A percentile compares a stretch with the other conserved stretches of the same genome.
Conservation (phyloP, 805 yeast genomes). For the Zygosaccharomyces bailii region DNA sequence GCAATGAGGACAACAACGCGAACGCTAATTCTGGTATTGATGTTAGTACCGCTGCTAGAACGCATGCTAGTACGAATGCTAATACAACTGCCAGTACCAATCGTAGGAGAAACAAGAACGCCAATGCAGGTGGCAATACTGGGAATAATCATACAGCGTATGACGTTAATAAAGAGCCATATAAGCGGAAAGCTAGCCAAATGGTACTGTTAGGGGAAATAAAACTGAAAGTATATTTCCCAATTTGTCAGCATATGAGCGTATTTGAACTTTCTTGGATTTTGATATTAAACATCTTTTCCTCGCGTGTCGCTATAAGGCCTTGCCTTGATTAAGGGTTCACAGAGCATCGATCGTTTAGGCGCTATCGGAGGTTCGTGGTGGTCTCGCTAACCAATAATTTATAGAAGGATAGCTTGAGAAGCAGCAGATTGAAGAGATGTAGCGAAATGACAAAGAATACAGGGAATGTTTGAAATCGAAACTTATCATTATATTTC, state of each 20-base stretch:
- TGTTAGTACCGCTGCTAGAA: constrained; percentile 57
- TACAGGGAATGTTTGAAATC: not conserved
- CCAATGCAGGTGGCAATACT: not conserved
- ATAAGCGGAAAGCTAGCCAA: not conserved
- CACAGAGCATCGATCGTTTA: not conserved
- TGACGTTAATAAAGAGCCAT: not conserved
- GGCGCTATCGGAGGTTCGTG: not conserved
- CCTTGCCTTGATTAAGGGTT: not conserved
- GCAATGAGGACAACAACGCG: not conserved
- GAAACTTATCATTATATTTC: not conserved
- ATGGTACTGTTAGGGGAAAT: not conserved
- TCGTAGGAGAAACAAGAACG: no score
- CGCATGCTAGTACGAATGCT: constrained; percentile 59
- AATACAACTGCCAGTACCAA: constrained; percentile 42
- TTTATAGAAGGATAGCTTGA: not conserved
- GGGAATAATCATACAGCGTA: not conserved
- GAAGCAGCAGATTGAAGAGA: not conserved
- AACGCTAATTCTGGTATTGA: constrained; percentile 36
- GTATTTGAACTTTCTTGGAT: not conserved
- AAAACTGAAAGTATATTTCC: not conserved
- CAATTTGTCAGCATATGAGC: not conserved
- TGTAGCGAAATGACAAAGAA: not conserved
- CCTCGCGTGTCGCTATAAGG: not conserved
- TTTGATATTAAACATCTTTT: not conserved
- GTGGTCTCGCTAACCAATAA: not conserved